Evolutionary conservation across 768 basidiomycete species (phyloP).

Genomic region (Hericium erinaceus): DNA sequence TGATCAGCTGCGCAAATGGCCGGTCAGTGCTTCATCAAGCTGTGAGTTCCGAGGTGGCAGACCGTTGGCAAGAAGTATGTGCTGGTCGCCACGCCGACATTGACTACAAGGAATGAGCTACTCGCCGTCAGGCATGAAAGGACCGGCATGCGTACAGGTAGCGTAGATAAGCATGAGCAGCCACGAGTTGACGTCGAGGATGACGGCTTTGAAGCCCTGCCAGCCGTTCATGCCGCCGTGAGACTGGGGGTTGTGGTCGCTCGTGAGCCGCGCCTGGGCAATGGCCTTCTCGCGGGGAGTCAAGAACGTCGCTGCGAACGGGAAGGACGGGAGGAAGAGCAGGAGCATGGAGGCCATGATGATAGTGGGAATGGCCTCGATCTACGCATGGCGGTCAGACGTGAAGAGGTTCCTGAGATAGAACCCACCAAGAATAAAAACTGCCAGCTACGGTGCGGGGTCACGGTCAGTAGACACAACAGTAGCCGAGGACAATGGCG

Average conservation of each 20-base stretch:
- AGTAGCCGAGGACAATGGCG: background rate
- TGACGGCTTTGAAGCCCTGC: slow-evolving; percentile 44
- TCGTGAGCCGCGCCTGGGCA: slow-evolving; percentile 45
- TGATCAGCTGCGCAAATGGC: slow-evolving; percentile 33
- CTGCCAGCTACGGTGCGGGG: slow-evolving; percentile 39
- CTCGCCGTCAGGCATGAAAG: background rate
- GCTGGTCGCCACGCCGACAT: slow-evolving; percentile 1
- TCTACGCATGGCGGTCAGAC: slow-evolving; percentile 20
- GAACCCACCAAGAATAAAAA: slow-evolving; percentile 43
- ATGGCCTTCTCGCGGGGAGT: slow-evolving; percentile 44
- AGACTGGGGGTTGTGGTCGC: slow-evolving; percentile 47
- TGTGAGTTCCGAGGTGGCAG: background rate
- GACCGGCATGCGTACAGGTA: slow-evolving; percentile 30
- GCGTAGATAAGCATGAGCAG: slow-evolving; percentile 42
- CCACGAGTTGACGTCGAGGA: slow-evolving; percentile 43
- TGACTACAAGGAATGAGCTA: background rate
- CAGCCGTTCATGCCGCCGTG: slow-evolving; percentile 51
- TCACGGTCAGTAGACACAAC: background rate
- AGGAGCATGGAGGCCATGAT: slow-evolving; percentile 42
- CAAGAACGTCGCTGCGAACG: slow-evolving; percentile 44
- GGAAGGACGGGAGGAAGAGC: slow-evolving; percentile 45
- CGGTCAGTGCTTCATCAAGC: background rate
- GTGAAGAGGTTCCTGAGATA: background rate
- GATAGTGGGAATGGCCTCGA: slow-evolving; percentile 48
- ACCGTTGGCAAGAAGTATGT: background rate